phyloP scores from a whole-genome alignment of 768 basidiomycete genomes.

The Russula compacta region DNA sequence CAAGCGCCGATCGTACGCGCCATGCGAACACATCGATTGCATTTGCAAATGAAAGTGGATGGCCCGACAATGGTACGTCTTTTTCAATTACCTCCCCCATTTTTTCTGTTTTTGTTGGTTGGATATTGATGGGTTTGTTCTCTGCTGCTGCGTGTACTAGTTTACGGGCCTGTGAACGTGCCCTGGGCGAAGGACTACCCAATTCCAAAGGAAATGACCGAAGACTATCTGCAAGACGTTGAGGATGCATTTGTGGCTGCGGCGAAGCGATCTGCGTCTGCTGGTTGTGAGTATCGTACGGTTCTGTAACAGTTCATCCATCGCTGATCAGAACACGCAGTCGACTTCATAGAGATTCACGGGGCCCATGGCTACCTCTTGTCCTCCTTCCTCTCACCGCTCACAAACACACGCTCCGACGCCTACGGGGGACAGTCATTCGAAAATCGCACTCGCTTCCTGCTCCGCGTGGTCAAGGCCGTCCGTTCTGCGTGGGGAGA shows the following conservation, averaged over 20 bases:
- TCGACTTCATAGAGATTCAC: conserved; percentile 67
- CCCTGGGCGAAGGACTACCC: conserved; percentile 33
- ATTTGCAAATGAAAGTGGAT: conserved; percentile 5
- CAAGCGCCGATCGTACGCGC: conserved; percentile 29
- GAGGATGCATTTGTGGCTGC: conserved; percentile 54
- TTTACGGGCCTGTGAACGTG: conserved; percentile 51
- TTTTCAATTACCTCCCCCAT: not conserved
- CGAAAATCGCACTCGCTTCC: conserved; percentile 50
- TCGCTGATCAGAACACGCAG: conserved; percentile 25
- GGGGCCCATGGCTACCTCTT: conserved; percentile 66
- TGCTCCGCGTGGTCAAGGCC: conserved; percentile 45
- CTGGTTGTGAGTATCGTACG: conserved; percentile 10
- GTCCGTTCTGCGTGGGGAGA: conserved; percentile 49
- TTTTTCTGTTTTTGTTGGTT: not conserved
- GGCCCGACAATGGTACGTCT: conserved; percentile 9
- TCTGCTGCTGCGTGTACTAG: conserved; percentile 27
- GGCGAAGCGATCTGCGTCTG: conserved; percentile 24
- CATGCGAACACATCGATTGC: conserved; percentile 23
- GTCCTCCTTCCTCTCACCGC: not conserved
- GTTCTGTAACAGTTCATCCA: too few species aligned
- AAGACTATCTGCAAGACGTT: conserved; percentile 44
- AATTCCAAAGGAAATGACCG: conserved; percentile 48
- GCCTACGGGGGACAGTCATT: conserved; percentile 57
- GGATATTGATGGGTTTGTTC: not conserved
- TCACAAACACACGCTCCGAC: conserved; percentile 67